Conservation (phyloP, 306 rosid species). For the Macrotyloma uniflorum region DNA sequence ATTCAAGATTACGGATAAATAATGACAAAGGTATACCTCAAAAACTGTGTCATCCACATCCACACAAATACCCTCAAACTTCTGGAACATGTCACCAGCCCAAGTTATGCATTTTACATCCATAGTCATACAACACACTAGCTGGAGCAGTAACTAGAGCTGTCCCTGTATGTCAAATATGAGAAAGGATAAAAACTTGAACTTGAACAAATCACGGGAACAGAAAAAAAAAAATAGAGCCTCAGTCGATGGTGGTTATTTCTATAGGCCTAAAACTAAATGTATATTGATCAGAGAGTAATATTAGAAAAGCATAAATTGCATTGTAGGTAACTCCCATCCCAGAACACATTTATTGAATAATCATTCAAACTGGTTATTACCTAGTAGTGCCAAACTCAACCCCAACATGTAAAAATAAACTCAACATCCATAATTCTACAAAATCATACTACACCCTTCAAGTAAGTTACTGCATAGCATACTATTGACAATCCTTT, state of each 20-base stretch:
- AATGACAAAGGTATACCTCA: constrained; percentile 56
- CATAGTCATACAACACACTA: constrained; percentile 47
- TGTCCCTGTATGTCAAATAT: constrained; percentile 31
- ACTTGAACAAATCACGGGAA: constrained; percentile 14
- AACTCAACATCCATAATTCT: not conserved
- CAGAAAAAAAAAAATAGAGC: not conserved
- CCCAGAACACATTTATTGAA: constrained; percentile 21
- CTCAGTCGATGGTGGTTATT: constrained; percentile 6
- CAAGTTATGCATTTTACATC: constrained; percentile 73
- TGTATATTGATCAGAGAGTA: constrained; percentile 19
- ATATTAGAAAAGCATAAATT: constrained; percentile 12
- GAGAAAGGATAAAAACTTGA: constrained; percentile 4
- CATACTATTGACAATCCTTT: constrained; percentile 4
- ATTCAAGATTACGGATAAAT: constrained; percentile 24
- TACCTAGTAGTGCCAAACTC: constrained; percentile 12
- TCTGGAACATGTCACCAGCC: constrained; percentile 73
- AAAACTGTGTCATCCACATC: constrained; percentile 76
- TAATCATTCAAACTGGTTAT: not conserved
- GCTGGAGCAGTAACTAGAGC: constrained; percentile 19
- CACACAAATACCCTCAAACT: constrained; percentile 78
- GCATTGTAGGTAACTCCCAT: constrained; percentile 1
- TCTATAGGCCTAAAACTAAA: not conserved
- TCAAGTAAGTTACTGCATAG: constrained; percentile 12
- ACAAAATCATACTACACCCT: constrained; percentile 21
- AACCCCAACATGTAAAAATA: not conserved